Conservation (phyloP, 1,284 basidiomycete species). For the Entoloma clypeatum region DNA sequence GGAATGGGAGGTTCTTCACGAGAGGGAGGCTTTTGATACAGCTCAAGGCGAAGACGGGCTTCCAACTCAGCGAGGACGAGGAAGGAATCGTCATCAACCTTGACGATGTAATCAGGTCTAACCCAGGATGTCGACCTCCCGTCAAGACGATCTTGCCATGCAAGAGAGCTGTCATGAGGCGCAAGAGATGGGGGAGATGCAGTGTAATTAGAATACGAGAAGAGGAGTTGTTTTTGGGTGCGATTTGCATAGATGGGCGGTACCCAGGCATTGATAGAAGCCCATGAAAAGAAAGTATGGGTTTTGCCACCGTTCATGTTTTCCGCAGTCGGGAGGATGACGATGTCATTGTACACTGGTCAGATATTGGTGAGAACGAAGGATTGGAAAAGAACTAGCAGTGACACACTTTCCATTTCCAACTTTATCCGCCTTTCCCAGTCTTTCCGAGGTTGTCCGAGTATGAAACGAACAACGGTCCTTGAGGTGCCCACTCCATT, state of each 20-base stretch:
- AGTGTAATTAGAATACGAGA: slow-evolving; percentile 60
- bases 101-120: slow-evolving; percentile 84
- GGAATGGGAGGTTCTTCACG: slow-evolving; percentile 12
- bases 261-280: slow-evolving; percentile 87
- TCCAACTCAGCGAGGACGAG: slow-evolving; percentile 93
- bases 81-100: slow-evolving; percentile 93
- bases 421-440: slow-evolving; percentile 79
- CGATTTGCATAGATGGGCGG: slow-evolving; percentile 63
- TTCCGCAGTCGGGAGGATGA: slow-evolving; percentile 80
- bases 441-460: slow-evolving; percentile 80
- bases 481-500: slow-evolving; percentile 77
- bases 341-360: slow-evolving; percentile 83
- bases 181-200: slow-evolving; percentile 53
- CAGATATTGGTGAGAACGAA: slow-evolving; percentile 5
- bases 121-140: slow-evolving; percentile 57
- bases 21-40: slow-evolving; percentile 41
- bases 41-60: slow-evolving; percentile 73
- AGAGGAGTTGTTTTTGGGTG: slow-evolving; percentile 39
- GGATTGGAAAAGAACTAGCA: slow-evolving; percentile 2
- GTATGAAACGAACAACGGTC: slow-evolving; percentile 87
- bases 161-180: slow-evolving; percentile 59
- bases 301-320: slow-evolving; percentile 94
- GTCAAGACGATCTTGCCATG: slow-evolving; percentile 48
- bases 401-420: slow-evolving; percentile 85
- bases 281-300: slow-evolving; percentile 85